These are phyloP conservation scores for Rhododendron kiyosumense DNA, from an alignment of 148 eudicot genomes.

Conservation along the genomic window DNA sequence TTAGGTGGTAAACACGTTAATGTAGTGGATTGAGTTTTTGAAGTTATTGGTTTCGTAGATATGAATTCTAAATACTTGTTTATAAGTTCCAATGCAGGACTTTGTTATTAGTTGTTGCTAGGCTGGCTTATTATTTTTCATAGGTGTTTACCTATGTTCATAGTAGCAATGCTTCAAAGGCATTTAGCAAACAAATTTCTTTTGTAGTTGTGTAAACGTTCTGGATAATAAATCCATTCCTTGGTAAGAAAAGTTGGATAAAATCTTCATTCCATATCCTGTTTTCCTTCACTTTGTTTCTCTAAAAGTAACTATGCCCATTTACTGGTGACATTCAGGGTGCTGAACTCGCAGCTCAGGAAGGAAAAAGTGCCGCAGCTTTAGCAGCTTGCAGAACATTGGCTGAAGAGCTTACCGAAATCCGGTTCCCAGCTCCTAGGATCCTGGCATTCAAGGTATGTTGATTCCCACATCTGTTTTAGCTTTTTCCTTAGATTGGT, in stretches of 20 bases:
- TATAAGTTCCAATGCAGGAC: neutral
- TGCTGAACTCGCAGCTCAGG: constrained; percentile 81
- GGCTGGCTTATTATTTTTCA: neutral
- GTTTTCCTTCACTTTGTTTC: neutral
- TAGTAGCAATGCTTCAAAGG: neutral
- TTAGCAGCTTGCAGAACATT: constrained; percentile 97
- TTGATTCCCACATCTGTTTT: constrained; percentile 1
- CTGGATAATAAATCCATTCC: neutral
- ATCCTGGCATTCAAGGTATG: constrained; percentile 92
- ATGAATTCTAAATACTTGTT: neutral
- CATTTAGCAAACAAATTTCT: neutral
- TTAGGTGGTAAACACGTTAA: neutral
- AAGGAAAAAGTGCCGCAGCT: constrained; percentile 88
- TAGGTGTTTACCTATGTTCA: neutral
- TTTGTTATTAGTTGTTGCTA: neutral
- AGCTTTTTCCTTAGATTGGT: neutral
- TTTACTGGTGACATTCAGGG: constrained; percentile 48
- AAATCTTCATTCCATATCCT: neutral
- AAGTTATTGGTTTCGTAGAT: neutral
- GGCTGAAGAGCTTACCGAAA: constrained; percentile 95
- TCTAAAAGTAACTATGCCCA: neutral
- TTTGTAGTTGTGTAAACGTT: neutral
- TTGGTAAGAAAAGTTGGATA: neutral
- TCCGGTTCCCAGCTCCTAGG: constrained; percentile 95
- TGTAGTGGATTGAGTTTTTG: neutral